Evolutionary conservation across 2,329 filamentous ascomycete genomes (phyloP).

Genomic region (Leptographium galeiforme): DNA sequence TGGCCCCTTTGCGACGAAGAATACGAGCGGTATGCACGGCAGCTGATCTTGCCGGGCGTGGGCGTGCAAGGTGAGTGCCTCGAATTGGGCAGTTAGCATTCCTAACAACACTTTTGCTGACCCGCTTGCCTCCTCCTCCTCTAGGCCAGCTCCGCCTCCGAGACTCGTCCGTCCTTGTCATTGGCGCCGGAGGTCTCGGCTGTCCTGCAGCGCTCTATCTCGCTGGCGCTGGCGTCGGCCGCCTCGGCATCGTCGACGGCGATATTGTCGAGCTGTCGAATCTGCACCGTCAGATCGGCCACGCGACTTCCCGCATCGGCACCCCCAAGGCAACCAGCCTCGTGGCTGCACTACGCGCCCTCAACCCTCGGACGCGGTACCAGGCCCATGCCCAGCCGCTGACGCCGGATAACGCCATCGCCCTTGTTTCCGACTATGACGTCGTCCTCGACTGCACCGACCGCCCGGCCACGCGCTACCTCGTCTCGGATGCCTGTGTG

Average conservation of each 20-base stretch:
- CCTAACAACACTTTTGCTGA: too few relatives aligned
- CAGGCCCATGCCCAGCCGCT: slow-evolving; percentile 50
- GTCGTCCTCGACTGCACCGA: slow-evolving; percentile 91
- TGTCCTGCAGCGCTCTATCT: slow-evolving; percentile 91
- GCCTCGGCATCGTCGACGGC: slow-evolving; percentile 71
- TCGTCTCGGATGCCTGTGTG: slow-evolving; percentile 83
- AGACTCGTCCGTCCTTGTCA: slow-evolving; percentile 57
- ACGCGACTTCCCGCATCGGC: slow-evolving; percentile 57
- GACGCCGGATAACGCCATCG: slow-evolving; percentile 51
- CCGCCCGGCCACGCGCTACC: slow-evolving; percentile 78
- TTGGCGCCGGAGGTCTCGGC: slow-evolving; percentile 81
- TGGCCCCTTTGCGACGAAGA: slow-evolving; percentile 64
- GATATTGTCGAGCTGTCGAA: slow-evolving; percentile 84
- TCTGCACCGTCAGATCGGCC: slow-evolving; percentile 80
- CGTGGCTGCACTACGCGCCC: slow-evolving; percentile 39
- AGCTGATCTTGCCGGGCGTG: slow-evolving; percentile 76
- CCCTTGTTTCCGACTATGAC: slow-evolving; percentile 59
- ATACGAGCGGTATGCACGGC: slow-evolving; percentile 76
- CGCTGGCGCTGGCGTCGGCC: slow-evolving; percentile 76
- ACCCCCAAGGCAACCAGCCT: slow-evolving; percentile 72
- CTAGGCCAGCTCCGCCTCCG: slow-evolving; percentile 65
- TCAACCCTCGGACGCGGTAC: slow-evolving; percentile 62
- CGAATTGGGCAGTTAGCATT: too few relatives aligned
- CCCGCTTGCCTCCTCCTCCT: neutral
- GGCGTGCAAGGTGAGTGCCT: slow-evolving; percentile 51